A percentile compares a stretch with the other conserved stretches of the same genome.
Evolutionary conservation across 345 rosid species (phyloP).

Genomic region (Camelina sativa): DNA sequence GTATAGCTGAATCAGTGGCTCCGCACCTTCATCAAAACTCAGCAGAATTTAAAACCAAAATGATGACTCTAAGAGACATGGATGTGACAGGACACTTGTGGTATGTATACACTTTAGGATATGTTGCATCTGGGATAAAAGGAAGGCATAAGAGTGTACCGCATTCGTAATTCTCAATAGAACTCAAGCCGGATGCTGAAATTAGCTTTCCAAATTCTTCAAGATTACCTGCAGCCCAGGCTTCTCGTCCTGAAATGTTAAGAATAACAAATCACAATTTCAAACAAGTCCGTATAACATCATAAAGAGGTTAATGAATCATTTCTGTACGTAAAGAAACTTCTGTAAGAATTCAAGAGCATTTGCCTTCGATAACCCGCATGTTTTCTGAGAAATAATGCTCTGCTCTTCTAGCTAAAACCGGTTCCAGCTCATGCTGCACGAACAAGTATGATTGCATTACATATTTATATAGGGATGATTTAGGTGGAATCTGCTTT

Average conservation of each 20-base stretch:
- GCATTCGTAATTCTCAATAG: constrained; percentile 87
- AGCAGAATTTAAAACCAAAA: constrained; percentile 13
- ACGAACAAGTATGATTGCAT: constrained; percentile 22
- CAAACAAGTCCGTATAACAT: background rate
- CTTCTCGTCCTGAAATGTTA: constrained; percentile 68
- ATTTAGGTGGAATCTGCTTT: constrained; percentile 9
- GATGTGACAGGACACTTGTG: background rate
- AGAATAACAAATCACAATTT: background rate
- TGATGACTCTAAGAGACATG: background rate
- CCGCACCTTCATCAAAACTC: constrained; percentile 59
- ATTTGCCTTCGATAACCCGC: constrained; percentile 75
- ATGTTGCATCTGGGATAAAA: constrained; percentile 1
- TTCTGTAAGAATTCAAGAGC: constrained; percentile 15
- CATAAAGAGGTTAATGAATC: background rate
- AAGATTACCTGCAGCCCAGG: constrained; percentile 79
- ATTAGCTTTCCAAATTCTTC: constrained; percentile 76
- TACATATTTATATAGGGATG: background rate
- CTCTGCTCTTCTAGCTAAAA: constrained; percentile 81
- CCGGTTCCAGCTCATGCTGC: constrained; percentile 60
- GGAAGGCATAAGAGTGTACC: constrained; percentile 48
- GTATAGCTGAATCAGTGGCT: constrained; percentile 79
- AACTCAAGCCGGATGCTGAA: constrained; percentile 91
- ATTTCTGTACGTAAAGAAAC: background rate
- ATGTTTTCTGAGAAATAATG: constrained; percentile 87
- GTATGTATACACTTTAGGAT: background rate